These are phyloP conservation scores for Darksidea phi DNA, from an alignment of 495 filamentous ascomycete genomes.

Conservation along the genomic window DNA sequence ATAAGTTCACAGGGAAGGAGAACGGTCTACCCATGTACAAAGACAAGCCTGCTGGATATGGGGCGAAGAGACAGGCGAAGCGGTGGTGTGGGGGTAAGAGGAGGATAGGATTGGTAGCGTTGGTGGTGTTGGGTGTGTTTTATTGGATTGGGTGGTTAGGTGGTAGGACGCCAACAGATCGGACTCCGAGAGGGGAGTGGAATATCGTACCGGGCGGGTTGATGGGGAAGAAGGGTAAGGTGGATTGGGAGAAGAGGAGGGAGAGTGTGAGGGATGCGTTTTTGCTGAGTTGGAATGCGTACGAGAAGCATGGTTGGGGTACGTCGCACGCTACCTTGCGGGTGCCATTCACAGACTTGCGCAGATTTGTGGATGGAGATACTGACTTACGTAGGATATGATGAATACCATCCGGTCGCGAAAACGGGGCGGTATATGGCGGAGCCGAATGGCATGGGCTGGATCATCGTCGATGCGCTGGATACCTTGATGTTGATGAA, in stretches of 20 bases:
- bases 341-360: no score
- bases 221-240: slow-evolving; percentile 25
- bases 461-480: slow-evolving; percentile 96
- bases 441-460: slow-evolving; percentile 72
- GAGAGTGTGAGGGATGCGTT: slow-evolving; percentile 90
- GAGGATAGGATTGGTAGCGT: slow-evolving; percentile 48
- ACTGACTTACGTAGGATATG: slow-evolving; percentile 59
- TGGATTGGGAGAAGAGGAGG: slow-evolving; percentile 72
- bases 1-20: slow-evolving; percentile 44
- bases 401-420: slow-evolving; percentile 79
- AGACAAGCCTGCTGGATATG: slow-evolving; percentile 86
- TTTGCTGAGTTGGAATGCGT: slow-evolving; percentile 84
- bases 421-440: slow-evolving; percentile 83
- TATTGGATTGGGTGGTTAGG: slow-evolving; percentile 56
- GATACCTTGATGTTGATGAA: slow-evolving; percentile 99
- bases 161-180: slow-evolving; percentile 1
- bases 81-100: slow-evolving; percentile 53
- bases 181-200: neutral
- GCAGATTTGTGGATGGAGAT: neutral
- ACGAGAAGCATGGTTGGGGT: slow-evolving; percentile 95
- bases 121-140: slow-evolving; percentile 53
- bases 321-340: slow-evolving; percentile 39
- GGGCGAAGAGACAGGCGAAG: slow-evolving; percentile 50
- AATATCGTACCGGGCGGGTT: slow-evolving; percentile 2
- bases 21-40: slow-evolving; percentile 91